A percentile compares a stretch with the other conserved stretches of the same genome.
Conservation (phyloP, 805 yeast species). For the Wickerhamiella vanderwaltii region DNA sequence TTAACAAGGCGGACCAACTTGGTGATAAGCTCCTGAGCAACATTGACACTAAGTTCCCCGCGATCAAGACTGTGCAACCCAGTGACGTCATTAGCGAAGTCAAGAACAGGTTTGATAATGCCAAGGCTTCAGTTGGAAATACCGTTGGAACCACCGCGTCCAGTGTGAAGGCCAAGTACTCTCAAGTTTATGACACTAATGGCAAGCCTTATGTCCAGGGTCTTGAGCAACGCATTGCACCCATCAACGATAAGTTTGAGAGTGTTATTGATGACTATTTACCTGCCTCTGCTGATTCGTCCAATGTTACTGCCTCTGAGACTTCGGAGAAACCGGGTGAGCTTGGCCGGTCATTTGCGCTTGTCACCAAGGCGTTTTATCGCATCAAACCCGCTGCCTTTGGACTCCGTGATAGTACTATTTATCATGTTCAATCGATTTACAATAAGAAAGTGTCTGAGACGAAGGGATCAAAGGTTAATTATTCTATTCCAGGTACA, state of each 20-base stretch:
- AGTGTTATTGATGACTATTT: slow-evolving; percentile 33
- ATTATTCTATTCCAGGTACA: too few relatives aligned
- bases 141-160: slow-evolving; percentile 29
- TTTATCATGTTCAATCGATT: slow-evolving; percentile 11
- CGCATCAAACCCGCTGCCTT: slow-evolving; percentile 18
- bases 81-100: slow-evolving; percentile 35
- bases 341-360: slow-evolving; percentile 14
- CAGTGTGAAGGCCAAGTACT: slow-evolving; percentile 38
- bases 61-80: slow-evolving; percentile 47
- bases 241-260: slow-evolving; percentile 46
- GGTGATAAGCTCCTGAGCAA: slow-evolving; percentile 44
- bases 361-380: slow-evolving; percentile 15
- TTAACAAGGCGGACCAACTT: slow-evolving; percentile 38
- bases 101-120: slow-evolving; percentile 29
- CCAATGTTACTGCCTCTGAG: too few relatives aligned
- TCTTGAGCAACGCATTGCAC: slow-evolving; percentile 49
- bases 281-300: slow-evolving; percentile 27
- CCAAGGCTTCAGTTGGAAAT: slow-evolving; percentile 25
- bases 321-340: neutral
- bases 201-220: slow-evolving; percentile 52
- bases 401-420: slow-evolving; percentile 7
- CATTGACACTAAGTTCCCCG: slow-evolving; percentile 51
- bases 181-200: slow-evolving; percentile 41
- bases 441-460: slow-evolving; percentile 13
- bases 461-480: neutral